Base-by-base conservation (phyloP, 2,329 filamentous ascomycete species). In the Apiospora malaysiana region DNA sequence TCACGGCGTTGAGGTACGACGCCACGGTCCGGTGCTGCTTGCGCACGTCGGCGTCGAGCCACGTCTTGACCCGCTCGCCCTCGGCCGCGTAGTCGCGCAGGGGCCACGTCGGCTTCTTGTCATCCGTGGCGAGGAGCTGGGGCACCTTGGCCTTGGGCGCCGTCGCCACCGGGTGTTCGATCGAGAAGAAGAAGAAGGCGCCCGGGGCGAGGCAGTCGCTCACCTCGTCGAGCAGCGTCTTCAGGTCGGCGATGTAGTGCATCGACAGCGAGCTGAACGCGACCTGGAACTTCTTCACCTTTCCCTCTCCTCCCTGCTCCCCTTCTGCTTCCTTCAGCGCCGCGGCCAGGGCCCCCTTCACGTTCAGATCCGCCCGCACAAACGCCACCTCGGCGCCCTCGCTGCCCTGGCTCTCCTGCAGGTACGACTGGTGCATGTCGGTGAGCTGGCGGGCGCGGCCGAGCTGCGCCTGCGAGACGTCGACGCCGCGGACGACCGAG, bases 141-240 rank as follows among this genome's bases (percentile, higher is more conserved):
- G 56, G 56, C 32, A 23, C 9, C 3, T 23, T n/a, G 0, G 10
- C 21, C 32, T 14, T 10, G 8, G 56, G 56, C 7, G 83, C 81
- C n/a, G 83, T 85, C 71, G 79, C 81, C 67, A 86, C 80, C 0
- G 85, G 84, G 71, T 87, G 85, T 74, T 86, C 85, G 51, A 85
- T 80, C 0, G 83, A 83, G 73, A 85, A 86, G 10, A 85, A 81
- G 32, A 85, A 76, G 8, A 73, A 72, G 3, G 81, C 81, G 7
- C 79, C 79, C 4, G 80, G 78, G 65, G 76, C 77, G 40, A 85
- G 76, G 37, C 77, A 75, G 21, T 73, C 68, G 46, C 78, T 75
- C 12, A 84, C 76, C 71, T 81, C 74, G 3, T 67, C 67, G 25
- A 83, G 75, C 12, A 85, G 74, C 25, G 72, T 68, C 7, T 70